phyloP scores from a whole-genome alignment of 164 flowering plant species.

The Annona cherimola region DNA sequence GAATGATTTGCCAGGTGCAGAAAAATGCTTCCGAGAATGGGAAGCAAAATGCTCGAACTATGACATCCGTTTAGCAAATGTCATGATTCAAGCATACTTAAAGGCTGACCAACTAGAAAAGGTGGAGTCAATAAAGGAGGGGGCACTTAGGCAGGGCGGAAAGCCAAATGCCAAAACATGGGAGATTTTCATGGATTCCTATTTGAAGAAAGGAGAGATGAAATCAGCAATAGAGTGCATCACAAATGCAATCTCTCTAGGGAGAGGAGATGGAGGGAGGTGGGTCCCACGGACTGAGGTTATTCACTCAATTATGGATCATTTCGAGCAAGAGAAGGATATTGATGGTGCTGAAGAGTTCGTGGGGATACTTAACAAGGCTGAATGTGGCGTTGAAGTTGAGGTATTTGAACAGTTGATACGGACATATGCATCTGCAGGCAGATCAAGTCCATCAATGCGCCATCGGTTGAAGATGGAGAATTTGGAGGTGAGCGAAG shows the following conservation, averaged over 20 bases:
- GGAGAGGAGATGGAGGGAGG: constrained; percentile 58
- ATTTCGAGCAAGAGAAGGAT: constrained; percentile 71
- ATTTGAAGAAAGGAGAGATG: constrained; percentile 50
- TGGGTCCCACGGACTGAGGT: constrained; percentile 58
- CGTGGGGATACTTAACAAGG: constrained; percentile 50
- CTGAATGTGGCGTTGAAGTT: constrained; percentile 31
- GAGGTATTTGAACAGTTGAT: constrained; percentile 69
- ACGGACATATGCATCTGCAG: constrained; percentile 74
- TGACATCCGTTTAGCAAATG: constrained; percentile 76
- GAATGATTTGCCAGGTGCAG: constrained; percentile 88
- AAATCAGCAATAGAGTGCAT: constrained; percentile 52
- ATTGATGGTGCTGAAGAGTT: constrained; percentile 82
- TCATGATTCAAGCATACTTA: constrained; percentile 59
- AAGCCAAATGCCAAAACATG: constrained; percentile 80
- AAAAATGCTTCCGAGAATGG: constrained; percentile 87
- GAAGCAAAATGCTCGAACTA: constrained; percentile 49
- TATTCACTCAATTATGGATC: constrained; percentile 42
- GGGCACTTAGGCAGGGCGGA: constrained; percentile 54
- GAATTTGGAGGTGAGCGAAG: constrained; percentile 64
- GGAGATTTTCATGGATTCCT: constrained; percentile 68
- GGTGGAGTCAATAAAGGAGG: constrained; percentile 51
- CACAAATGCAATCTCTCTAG: constrained; percentile 51
- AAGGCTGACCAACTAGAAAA: constrained; percentile 46
- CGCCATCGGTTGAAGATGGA: constrained; percentile 80
- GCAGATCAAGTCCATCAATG: constrained; percentile 55